Percentiles rank a stretch among this genome's conserved stretches.
Conservation (phyloP, 2,329 filamentous ascomycete genomes). For the Aspergillus sp. region DNA sequence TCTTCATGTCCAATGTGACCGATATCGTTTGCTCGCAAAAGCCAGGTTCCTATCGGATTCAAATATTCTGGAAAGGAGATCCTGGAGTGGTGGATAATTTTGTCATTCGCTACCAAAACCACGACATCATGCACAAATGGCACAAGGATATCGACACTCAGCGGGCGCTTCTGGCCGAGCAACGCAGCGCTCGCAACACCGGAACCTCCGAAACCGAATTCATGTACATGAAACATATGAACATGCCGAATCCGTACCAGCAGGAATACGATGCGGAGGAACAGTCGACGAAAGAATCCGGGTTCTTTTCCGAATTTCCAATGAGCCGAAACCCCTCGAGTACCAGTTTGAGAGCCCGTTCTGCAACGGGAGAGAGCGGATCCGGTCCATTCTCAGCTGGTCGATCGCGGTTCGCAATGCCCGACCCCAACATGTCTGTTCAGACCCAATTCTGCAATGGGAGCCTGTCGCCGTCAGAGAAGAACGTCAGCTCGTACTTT, state of each 20-base stretch:
- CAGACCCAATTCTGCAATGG: slow-evolving; percentile 50
- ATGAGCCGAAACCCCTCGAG: slow-evolving; percentile 62
- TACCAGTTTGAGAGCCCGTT: slow-evolving; percentile 64
- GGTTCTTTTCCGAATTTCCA: slow-evolving; percentile 40
- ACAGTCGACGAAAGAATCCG: slow-evolving; percentile 31
- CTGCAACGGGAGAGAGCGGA: slow-evolving; percentile 56
- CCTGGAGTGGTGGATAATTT: slow-evolving; percentile 94
- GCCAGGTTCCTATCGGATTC: slow-evolving; percentile 84
- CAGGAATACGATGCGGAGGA: slow-evolving; percentile 49
- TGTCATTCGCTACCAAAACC: slow-evolving; percentile 83
- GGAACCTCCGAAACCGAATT: slow-evolving; percentile 62
- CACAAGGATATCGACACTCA: slow-evolving; percentile 68
- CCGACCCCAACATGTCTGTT: slow-evolving; percentile 56
- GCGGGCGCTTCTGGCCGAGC: slow-evolving; percentile 49
- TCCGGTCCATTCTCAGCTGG: slow-evolving; percentile 33
- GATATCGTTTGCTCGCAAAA: slow-evolving; percentile 82
- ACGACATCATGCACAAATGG: slow-evolving; percentile 93
- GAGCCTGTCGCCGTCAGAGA: slow-evolving; percentile 51
- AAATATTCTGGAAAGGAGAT: slow-evolving; percentile 98
- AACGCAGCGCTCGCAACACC: slow-evolving; percentile 42
- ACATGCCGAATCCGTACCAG: slow-evolving; percentile 73
- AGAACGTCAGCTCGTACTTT: slow-evolving; percentile 78
- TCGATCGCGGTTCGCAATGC: slow-evolving; percentile 61
- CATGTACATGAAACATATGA: slow-evolving; percentile 63
- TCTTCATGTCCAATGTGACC: slow-evolving; percentile 98